Evolutionary conservation across 371 early-diverging fungal genomes (phyloP).

Genomic region (Entomophthora muscae): DNA sequence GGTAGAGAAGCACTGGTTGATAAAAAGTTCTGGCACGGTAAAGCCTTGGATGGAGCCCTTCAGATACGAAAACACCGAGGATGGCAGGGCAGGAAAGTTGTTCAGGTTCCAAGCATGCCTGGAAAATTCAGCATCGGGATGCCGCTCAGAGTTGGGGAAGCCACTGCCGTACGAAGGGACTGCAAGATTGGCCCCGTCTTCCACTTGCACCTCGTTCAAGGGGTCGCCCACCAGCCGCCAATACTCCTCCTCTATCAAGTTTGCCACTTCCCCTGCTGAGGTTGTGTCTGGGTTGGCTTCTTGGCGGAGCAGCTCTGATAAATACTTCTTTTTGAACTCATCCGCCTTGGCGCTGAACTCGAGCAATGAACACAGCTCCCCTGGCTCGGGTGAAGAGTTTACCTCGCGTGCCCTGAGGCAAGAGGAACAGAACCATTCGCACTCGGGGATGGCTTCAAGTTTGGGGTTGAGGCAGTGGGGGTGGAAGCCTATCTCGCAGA

Average conservation of each 20-base stretch:
- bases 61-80: conserved; percentile 70
- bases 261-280: neutral
- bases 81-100: conserved; percentile 57
- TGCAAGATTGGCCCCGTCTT: conserved; percentile 90
- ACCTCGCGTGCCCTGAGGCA: conserved; percentile 56
- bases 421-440: conserved; percentile 75
- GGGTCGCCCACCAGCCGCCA: conserved; percentile 80
- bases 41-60: conserved; percentile 72
- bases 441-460: neutral
- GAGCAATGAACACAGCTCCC: conserved; percentile 51
- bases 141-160: conserved; percentile 40
- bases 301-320: conserved; percentile 14
- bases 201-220: conserved; percentile 75
- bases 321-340: conserved; percentile 64
- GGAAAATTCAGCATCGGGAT: conserved; percentile 35
- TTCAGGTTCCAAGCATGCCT: conserved; percentile 74
- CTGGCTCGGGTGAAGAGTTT: conserved; percentile 85
- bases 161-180: conserved; percentile 77
- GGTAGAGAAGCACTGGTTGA: conserved; percentile 88
- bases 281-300: neutral
- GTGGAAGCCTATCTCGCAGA: conserved; percentile 75
- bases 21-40: conserved; percentile 92
- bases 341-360: conserved; percentile 65
- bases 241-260: conserved; percentile 64
- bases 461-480: conserved; percentile 48